Evolutionary conservation across 768 basidiomycete species (phyloP).

Genomic region (Piloderma croceum): DNA sequence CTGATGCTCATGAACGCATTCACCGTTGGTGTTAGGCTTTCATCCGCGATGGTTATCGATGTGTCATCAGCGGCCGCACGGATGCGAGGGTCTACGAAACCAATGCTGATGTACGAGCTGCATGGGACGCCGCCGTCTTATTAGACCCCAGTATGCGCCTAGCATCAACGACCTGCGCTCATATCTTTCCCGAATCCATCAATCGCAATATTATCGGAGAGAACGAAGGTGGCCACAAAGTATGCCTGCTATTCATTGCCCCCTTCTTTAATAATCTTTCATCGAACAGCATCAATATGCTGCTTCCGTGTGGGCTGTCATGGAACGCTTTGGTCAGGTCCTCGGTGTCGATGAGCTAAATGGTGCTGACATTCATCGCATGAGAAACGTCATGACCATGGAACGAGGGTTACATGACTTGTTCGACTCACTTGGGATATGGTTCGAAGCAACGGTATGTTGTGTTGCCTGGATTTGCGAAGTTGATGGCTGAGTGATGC

Average conservation of each 20-base stretch:
- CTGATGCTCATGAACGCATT: too few species aligned
- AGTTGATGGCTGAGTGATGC: too few species aligned
- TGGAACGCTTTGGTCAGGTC: slow-evolving; percentile 12
- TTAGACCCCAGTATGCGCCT: too few species aligned
- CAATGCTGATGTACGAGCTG: too few species aligned
- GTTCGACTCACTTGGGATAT: slow-evolving; percentile 16
- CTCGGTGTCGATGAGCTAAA: slow-evolving; percentile 17
- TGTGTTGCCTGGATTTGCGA: too few species aligned
- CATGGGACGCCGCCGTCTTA: too few species aligned
- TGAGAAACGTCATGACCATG: slow-evolving; percentile 21
- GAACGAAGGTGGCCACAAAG: neutral
- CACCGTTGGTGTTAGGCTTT: slow-evolving; percentile 15
- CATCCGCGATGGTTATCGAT: slow-evolving; percentile 19
- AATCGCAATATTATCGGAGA: neutral
- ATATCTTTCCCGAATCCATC: too few species aligned
- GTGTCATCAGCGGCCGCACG: slow-evolving; percentile 11
- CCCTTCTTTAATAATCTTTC: slow-evolving; percentile 5
- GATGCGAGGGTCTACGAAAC: neutral
- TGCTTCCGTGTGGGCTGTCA: slow-evolving; percentile 14
- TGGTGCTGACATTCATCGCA: slow-evolving; percentile 21
- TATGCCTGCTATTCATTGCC: neutral
- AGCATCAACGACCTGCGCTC: too few species aligned
- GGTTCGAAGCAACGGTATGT: slow-evolving; percentile 21
- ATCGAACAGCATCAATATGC: slow-evolving; percentile 8
- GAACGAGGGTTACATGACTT: neutral